phyloP scores from a whole-genome alignment of 139 green algal genomes.

The Dunaliella primolecta region DNA sequence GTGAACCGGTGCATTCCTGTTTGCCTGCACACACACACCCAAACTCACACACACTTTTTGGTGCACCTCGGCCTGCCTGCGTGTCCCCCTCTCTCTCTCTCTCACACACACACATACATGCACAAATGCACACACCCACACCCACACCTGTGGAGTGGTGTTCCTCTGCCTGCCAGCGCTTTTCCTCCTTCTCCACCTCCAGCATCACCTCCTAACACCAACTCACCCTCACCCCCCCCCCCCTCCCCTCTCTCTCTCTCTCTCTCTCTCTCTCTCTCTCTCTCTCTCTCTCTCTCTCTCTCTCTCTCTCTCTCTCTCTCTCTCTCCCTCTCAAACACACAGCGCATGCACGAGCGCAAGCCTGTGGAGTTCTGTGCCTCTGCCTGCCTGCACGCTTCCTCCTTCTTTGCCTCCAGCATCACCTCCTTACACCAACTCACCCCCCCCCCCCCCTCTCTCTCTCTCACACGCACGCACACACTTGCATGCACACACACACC shows the following conservation, averaged over 20 bases:
- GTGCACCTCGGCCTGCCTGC: no score
- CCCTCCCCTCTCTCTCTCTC: no score
- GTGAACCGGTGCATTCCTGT: background rate
- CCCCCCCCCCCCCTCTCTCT: background rate
- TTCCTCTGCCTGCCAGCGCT: background rate
- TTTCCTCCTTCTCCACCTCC: background rate
- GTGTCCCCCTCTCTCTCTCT: no score
- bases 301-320: no score
- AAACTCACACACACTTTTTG: background rate
- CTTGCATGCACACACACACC: background rate
- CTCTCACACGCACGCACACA: background rate
- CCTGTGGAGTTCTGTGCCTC: background rate
- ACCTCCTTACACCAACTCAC: background rate
- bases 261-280: no score
- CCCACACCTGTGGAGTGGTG: background rate
- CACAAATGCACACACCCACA: background rate
- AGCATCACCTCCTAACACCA: background rate
- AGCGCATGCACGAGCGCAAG: background rate
- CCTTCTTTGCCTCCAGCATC: background rate
- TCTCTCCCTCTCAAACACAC: no score
- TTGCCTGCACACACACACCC: background rate
- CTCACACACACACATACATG: background rate
- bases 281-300: no score
- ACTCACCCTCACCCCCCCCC: background rate
- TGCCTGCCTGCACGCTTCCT: background rate